Evolutionary conservation across 2,329 filamentous ascomycete genomes (phyloP), one percentile per base, ranked within the genome.

Genomic region (Amphichorda felina): DNA sequence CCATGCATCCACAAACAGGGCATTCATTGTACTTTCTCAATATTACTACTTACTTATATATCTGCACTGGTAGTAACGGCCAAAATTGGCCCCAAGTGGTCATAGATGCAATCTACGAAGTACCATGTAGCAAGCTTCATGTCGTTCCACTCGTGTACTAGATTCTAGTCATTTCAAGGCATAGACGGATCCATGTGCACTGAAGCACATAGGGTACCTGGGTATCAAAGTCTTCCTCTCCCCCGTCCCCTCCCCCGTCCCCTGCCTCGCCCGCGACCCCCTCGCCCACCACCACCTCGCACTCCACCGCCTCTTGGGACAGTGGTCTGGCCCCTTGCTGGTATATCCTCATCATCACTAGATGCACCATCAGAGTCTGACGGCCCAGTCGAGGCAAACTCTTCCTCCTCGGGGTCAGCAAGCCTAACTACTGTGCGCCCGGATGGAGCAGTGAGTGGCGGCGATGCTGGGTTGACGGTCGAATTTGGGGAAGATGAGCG

Each of bases 251-350:
- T 38, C 11, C 45, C 45, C 14, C 49, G 38, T n/a, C 46, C 41
- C 4, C 49, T 43, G 2, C 42, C 44, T 29, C 51, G 38, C 5
- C 46, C 41, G n/a, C n/a, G n/a, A n/a, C n/a, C n/a, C n/a, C n/a
- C n/a, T n/a, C n/a, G n/a, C 19, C 44, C 33, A 5, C 21, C 34
- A 8, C 40, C 26, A 19, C 43, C 40, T 29, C 42, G 29, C 5
- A 38, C 38, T 30, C 37, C 21, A 11, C 38, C 37, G 29, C 41
- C 31, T n/a, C 42, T 36, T 8, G 28, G 17, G 7, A n/a, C 16
- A 22, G 18, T 17, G 31, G 16, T 15, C 19, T 18, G 27, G 10
- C 37, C 28, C 2, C 25, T 22, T 4, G 38, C 38, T 3, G 38
- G 38, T 6, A 39, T 39, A 18, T 39, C 38, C 8, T 33, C 34